phyloP scores from a whole-genome alignment of 1,284 basidiomycete species.

The Ganoderma sinense region DNA sequence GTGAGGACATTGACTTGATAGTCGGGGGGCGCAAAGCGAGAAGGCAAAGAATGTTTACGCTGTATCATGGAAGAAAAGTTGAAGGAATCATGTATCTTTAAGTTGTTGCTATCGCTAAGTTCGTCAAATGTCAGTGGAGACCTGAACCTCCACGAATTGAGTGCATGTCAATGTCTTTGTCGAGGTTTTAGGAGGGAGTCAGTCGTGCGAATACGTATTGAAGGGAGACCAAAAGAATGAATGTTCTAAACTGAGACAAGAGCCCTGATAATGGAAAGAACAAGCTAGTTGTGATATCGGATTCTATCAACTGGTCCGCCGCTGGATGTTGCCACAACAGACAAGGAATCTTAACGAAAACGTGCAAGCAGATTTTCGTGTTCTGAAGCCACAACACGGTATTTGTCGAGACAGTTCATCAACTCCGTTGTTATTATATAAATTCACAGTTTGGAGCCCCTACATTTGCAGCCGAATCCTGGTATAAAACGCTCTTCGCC shows the following conservation, averaged over 20 bases:
- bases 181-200: neutral
- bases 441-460: neutral
- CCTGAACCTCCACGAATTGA: neutral
- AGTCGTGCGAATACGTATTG: neutral
- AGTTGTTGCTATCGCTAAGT: neutral
- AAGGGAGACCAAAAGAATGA: neutral
- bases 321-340: neutral
- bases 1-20: neutral
- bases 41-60: slow-evolving; percentile 14
- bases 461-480: neutral
- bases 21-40: neutral
- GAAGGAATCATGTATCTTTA: slow-evolving; percentile 23
- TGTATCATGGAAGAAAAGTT: slow-evolving; percentile 27
- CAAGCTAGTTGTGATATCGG: too few relatives aligned
- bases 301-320: neutral
- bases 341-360: neutral
- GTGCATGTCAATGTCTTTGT: neutral
- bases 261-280: neutral
- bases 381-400: too few relatives aligned
- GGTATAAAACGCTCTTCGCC: neutral
- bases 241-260: too few relatives aligned
- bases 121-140: neutral
- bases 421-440: neutral
- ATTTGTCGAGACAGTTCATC: neutral
- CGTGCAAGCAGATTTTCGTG: too few relatives aligned